phyloP scores from a whole-genome alignment of 192 early-diverging fungal genomes.

The Umbelopsis sp. region DNA sequence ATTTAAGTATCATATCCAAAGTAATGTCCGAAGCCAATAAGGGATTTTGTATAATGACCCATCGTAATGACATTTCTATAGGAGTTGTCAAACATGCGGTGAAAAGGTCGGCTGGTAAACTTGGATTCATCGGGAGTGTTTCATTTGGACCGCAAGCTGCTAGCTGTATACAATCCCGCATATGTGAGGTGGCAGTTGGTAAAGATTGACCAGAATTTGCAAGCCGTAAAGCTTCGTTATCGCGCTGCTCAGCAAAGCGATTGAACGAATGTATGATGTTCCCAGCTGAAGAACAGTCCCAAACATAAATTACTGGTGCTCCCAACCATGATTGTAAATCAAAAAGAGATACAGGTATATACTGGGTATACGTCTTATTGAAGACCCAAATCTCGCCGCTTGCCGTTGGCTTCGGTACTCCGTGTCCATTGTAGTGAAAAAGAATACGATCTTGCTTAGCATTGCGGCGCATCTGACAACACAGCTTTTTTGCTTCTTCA shows the following conservation, averaged over 20 bases:
- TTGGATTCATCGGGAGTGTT: conserved; percentile 89
- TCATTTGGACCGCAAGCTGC: conserved; percentile 88
- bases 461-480: conserved; percentile 75
- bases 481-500: conserved; percentile 92
- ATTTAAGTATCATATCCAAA: conserved; percentile 82
- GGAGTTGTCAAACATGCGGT: conserved; percentile 96
- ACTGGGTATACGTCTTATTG: conserved; percentile 97
- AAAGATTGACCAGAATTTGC: conserved; percentile 22
- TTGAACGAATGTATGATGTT: conserved; percentile 91
- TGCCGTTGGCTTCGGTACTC: conserved; percentile 91
- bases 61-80: conserved; percentile 89
- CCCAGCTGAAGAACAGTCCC: conserved; percentile 94
- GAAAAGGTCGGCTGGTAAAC: conserved; percentile 96
- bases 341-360: conserved; percentile 91
- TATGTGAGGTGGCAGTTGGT: conserved; percentile 38
- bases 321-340: conserved; percentile 96
- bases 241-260: conserved; percentile 83
- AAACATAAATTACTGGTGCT: conserved; percentile 94
- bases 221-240: conserved; percentile 64
- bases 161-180: conserved; percentile 87
- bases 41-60: conserved; percentile 89
- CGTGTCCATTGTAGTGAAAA: conserved; percentile 99
- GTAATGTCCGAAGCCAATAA: conserved; percentile 71
- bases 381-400: conserved; percentile 99
- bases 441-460: conserved; percentile 94